phyloP scores from a whole-genome alignment of 106 monocot species.

The Cymbidium sinense region DNA sequence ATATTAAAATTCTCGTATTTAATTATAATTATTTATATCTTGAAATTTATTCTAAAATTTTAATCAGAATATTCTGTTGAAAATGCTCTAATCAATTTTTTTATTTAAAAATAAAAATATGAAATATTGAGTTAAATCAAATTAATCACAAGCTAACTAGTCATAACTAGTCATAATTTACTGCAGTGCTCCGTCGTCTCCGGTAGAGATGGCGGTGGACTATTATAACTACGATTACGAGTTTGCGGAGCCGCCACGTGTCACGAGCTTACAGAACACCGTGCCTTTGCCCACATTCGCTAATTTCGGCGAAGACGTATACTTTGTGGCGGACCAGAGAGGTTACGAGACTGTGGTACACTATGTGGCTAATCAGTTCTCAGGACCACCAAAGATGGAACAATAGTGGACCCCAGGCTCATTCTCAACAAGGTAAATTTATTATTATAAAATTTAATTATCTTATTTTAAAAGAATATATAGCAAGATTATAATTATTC shows the following conservation, averaged over 20 bases:
- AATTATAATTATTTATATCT: too few species aligned
- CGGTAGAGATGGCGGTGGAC: slow-evolving; percentile 60
- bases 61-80: too few species aligned
- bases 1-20: too few species aligned
- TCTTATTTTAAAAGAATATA: too few species aligned
- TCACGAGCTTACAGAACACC: slow-evolving; percentile 70
- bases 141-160: too few species aligned
- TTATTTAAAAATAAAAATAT: too few species aligned
- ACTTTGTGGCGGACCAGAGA: slow-evolving; percentile 60
- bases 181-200: slow-evolving; percentile 35
- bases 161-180: neutral
- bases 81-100: too few species aligned
- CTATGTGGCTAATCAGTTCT: slow-evolving; percentile 41
- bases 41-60: too few species aligned
- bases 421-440: slow-evolving; percentile 42
- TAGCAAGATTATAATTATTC: too few species aligned
- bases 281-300: slow-evolving; percentile 52
- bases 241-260: slow-evolving; percentile 73
- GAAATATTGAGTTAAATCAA: too few species aligned
- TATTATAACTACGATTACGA: slow-evolving; percentile 72
- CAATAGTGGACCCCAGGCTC: slow-evolving; percentile 37
- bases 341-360: slow-evolving; percentile 56
- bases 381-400: slow-evolving; percentile 15
- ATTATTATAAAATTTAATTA: too few species aligned
- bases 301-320: slow-evolving; percentile 46